Percentiles rank a stretch among this genome's conserved stretches.
These are phyloP conservation scores for Saksenaea vasiformis DNA, from an alignment of 371 early-diverging fungal genomes.

Conservation along the genomic window DNA sequence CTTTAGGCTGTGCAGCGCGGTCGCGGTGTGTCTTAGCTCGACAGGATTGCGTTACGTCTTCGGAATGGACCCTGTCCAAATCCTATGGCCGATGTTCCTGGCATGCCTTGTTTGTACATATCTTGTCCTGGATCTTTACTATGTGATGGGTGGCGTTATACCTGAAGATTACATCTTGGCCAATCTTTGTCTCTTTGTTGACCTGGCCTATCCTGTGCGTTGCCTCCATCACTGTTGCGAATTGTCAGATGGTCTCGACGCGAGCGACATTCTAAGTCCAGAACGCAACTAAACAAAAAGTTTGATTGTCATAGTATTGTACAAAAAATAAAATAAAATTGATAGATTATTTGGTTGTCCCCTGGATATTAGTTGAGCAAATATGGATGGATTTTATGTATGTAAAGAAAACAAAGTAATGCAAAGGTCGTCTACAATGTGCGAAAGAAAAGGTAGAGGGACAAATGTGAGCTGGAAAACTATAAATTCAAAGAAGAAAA, in stretches of 20 bases:
- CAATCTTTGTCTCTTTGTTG: constrained; percentile 39
- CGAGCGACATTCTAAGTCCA: neutral
- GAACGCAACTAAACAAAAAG: neutral
- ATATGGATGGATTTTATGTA: neutral
- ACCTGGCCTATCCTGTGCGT: constrained; percentile 45
- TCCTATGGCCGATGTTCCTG: constrained; percentile 34
- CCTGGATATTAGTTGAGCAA: neutral
- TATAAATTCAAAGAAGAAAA: neutral
- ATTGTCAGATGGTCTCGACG: constrained; percentile 35
- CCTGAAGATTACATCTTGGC: constrained; percentile 43
- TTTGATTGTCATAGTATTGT: neutral
- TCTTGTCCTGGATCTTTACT: constrained; percentile 42
- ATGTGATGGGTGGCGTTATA: constrained; percentile 35
- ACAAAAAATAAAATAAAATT: no score
- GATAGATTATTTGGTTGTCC: neutral
- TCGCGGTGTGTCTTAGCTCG: constrained; percentile 29
- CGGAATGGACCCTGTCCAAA: constrained; percentile 25
- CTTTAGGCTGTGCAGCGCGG: constrained; percentile 24
- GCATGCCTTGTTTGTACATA: constrained; percentile 36
- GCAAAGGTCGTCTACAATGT: neutral
- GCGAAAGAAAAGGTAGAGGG: neutral
- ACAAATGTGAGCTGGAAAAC: neutral
- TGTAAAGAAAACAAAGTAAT: neutral
- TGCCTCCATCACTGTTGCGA: constrained; percentile 49
- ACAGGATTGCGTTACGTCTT: constrained; percentile 23